A percentile compares a stretch with the other conserved stretches of the same genome.
phyloP scores from a whole-genome alignment of 2,329 filamentous ascomycete genomes.

The Fusarium brachygibbosum region DNA sequence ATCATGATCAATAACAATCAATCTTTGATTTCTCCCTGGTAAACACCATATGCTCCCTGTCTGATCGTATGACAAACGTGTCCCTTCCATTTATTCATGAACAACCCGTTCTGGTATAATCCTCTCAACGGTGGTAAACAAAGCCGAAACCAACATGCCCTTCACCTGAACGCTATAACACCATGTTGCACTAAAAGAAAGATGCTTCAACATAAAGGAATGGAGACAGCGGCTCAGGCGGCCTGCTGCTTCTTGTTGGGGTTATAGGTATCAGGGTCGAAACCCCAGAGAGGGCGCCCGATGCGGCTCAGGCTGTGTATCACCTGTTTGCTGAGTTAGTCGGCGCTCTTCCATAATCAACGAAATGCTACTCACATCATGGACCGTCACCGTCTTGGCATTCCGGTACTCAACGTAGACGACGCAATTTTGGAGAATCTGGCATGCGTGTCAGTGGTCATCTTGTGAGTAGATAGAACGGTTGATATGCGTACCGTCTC shows the following conservation, averaged over 20 bases:
- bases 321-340: conserved; percentile 60
- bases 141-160: conserved; percentile 4
- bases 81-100: background rate
- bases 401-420: conserved; percentile 66
- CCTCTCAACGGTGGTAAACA: conserved; percentile 7
- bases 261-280: conserved; percentile 60
- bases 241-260: conserved; percentile 10
- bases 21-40: conserved; percentile 18
- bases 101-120: conserved; percentile 11
- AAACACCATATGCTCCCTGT: background rate
- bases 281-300: conserved; percentile 70
- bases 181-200: background rate
- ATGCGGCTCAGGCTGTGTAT: conserved; percentile 63
- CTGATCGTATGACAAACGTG: background rate
- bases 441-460: conserved; percentile 16
- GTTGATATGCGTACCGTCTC: conserved; percentile 55
- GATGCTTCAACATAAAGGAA: background rate
- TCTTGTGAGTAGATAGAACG: background rate
- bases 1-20: conserved; percentile 28
- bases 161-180: conserved; percentile 14
- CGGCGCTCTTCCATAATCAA: background rate
- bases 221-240: too few relatives aligned
- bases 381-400: conserved; percentile 72
- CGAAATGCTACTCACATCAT: conserved; percentile 65
- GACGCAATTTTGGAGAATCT: conserved; percentile 67